Evolutionary conservation across 805 yeast genomes (phyloP).

Genomic region (Cyberlindnera misumaiensis): DNA sequence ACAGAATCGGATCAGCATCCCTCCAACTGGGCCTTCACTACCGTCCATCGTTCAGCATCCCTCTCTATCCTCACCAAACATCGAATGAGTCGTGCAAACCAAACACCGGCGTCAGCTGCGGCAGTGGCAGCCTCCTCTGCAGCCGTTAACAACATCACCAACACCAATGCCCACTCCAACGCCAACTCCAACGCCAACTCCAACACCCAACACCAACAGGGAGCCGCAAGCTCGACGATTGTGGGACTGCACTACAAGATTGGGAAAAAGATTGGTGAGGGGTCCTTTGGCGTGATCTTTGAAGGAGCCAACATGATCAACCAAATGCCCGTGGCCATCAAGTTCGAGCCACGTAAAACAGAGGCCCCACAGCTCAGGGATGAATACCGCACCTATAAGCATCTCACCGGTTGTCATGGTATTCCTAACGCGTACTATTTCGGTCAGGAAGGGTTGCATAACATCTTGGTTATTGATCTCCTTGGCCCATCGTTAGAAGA

Average conservation of each 20-base stretch:
- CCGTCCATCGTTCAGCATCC: background rate
- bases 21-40: background rate
- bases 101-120: slow-evolving; percentile 19
- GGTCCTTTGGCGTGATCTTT: slow-evolving; percentile 79
- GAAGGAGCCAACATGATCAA: slow-evolving; percentile 72
- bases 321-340: slow-evolving; percentile 61
- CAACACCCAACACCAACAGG: slow-evolving; percentile 3
- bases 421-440: slow-evolving; percentile 81
- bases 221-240: slow-evolving; percentile 23
- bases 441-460: slow-evolving; percentile 81
- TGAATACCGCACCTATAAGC: slow-evolving; percentile 73
- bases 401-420: slow-evolving; percentile 60
- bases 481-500: slow-evolving; percentile 80
- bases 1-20: too few species aligned
- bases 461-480: slow-evolving; percentile 68
- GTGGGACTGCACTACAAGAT: slow-evolving; percentile 62
- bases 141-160: slow-evolving; percentile 23
- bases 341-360: slow-evolving; percentile 72
- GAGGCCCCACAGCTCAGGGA: slow-evolving; percentile 83
- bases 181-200: slow-evolving; percentile 4
- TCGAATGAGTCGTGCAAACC: slow-evolving; percentile 14
- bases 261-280: slow-evolving; percentile 83
- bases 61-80: too few species aligned
- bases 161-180: slow-evolving; percentile 11
- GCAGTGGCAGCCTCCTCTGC: slow-evolving; percentile 25